phyloP scores from a whole-genome alignment of 345 rosid species.

The Eucalyptus cloeziana region DNA sequence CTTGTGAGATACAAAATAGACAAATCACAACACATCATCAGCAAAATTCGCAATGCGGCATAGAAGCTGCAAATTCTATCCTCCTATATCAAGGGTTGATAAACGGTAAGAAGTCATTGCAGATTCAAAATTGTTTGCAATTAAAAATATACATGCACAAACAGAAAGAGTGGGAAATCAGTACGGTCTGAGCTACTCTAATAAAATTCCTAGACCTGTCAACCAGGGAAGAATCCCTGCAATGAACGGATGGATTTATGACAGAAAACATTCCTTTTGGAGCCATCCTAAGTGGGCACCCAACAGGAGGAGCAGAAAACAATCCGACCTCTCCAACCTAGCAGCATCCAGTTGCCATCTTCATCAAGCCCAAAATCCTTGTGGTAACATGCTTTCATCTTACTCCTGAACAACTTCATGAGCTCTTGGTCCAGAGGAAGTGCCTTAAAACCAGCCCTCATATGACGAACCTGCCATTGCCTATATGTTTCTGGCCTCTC shows the following conservation, averaged over 20 bases:
- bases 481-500: constrained; percentile 84
- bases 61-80: background rate
- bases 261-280: background rate
- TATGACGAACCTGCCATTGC: constrained; percentile 66
- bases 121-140: background rate
- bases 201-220: background rate
- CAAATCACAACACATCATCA: background rate
- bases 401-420: constrained; percentile 10
- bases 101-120: background rate
- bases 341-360: constrained; percentile 58
- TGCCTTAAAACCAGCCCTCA: constrained; percentile 61
- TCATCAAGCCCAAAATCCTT: constrained; percentile 57
- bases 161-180: background rate
- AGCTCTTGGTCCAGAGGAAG: constrained; percentile 29
- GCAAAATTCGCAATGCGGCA: background rate
- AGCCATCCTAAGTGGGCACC: constrained; percentile 24
- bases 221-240: background rate
- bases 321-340: constrained; percentile 89
- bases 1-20: background rate
- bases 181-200: background rate
- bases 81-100: background rate
- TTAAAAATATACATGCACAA: background rate
- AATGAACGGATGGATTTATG: background rate
- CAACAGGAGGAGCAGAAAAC: constrained; percentile 53
- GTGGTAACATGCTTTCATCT: constrained; percentile 46